Base-by-base conservation (phyloP, 345 rosid genomes). In the Populus alba region DNA sequence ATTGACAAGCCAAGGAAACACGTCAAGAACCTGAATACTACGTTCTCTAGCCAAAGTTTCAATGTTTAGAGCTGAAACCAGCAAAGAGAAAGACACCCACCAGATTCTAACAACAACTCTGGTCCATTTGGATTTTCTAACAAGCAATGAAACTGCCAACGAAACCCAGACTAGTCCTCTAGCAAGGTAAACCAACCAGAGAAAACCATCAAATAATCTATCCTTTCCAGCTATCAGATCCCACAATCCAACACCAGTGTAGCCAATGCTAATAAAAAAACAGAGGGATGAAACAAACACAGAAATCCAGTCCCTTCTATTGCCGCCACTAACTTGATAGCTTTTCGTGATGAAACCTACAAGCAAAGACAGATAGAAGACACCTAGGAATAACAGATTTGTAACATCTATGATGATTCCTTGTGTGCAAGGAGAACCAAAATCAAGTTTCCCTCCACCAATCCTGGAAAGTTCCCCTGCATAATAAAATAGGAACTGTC, bases 141-240 rank as follows among this genome's bases (percentile, higher is more conserved):
- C 91, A 68, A 93, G 89, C 81, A 93, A 47, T 1, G 97, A 92
- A 70, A 87, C 82, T 38, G 92, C 77, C 45, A 92, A 69, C 4
- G 95, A 88, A 38, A 85, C 37, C 97, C 97, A 93, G 78, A 86
- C 69, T 23, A 88, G 49, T 66, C 91, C 94, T 85, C 92, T 80
- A 47, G 85, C 79, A 69, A 90, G 72, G 80, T 73, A 66, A 81
- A 79, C 51, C 75, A 81, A 79, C 91, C 86, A 87, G 10, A 47
- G 61, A 55, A 62, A 49, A 22, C 73, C 33, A 71, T 66, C 72
- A 41, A 69, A 68, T 7, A 69, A 68, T 7, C 59, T 77, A n/a
- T 70, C 62, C 35, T 25, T 49, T 71, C 73, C 74, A 6, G 66
- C 49, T 73, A 72, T n/a, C 8, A 88, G 81, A 74, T 69, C 73